These are phyloP conservation scores for Pythium utonaiense DNA, from an alignment of 352 stramenopile genomes.

Conservation along the genomic window DNA sequence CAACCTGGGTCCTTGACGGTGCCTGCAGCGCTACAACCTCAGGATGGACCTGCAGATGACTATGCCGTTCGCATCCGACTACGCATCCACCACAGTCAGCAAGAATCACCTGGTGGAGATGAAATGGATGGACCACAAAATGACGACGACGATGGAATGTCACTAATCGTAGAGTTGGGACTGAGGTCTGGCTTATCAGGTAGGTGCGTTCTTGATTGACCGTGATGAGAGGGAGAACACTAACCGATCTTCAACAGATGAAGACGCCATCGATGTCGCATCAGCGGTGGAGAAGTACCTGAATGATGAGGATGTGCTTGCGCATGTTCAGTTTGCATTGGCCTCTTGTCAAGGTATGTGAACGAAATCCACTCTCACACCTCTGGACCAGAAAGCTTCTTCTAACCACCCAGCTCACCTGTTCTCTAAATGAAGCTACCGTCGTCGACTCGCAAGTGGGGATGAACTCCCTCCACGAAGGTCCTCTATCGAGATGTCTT, in stretches of 20 bases:
- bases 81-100: not conserved
- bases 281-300: constrained; percentile 41
- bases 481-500: constrained; percentile 14
- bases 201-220: not conserved
- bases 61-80: not conserved
- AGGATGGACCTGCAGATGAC: not conserved
- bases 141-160: not conserved
- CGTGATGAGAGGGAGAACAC: not conserved
- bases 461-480: not conserved
- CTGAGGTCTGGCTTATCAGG: not conserved
- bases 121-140: not conserved
- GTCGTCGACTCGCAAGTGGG: constrained; percentile 11
- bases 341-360: constrained; percentile 39
- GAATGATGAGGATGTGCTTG: constrained; percentile 33
- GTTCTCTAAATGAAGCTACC: constrained; percentile 1
- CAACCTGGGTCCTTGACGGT: not conserved
- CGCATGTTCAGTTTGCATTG: constrained; percentile 31
- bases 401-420: not conserved
- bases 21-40: not conserved
- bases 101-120: not conserved
- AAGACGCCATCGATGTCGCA: constrained; percentile 49
- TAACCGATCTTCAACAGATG: constrained; percentile 24
- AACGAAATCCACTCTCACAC: not conserved
- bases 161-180: constrained; percentile 2
- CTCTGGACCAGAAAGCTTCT: not conserved